Conservation (phyloP, 1,284 basidiomycete species). For the Leccinum variabile region DNA sequence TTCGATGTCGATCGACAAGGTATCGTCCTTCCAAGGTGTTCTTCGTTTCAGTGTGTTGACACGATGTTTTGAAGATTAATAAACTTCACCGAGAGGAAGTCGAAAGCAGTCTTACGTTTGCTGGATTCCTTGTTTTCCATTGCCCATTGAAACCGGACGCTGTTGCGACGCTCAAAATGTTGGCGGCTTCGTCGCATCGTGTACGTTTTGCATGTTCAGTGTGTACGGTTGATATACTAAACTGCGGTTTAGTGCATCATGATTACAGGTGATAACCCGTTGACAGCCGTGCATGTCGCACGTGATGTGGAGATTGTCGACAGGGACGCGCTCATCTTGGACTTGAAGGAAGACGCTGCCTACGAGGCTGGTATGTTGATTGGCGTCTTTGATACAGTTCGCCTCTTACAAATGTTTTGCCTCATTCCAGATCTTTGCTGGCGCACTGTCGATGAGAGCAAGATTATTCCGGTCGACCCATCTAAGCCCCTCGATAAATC, state of each 20-base stretch:
- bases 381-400: not conserved
- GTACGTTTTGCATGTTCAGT: conserved; percentile 47
- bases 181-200: conserved; percentile 91
- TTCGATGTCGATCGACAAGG: conserved; percentile 64
- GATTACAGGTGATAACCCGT: conserved; percentile 97
- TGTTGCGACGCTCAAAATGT: conserved; percentile 84
- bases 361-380: conserved; percentile 58
- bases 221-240: conserved; percentile 8
- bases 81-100: conserved; percentile 77
- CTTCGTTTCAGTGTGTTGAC: not conserved
- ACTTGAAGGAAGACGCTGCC: conserved; percentile 78
- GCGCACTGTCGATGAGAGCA: conserved; percentile 89
- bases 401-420: not conserved
- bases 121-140: conserved; percentile 94
- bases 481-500: conserved; percentile 71
- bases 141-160: conserved; percentile 95
- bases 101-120: conserved; percentile 78
- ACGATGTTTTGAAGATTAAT: conserved; percentile 62
- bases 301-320: conserved; percentile 95
- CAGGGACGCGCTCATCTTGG: conserved; percentile 87
- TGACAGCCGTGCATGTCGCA: conserved; percentile 93
- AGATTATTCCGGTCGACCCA: conserved; percentile 81
- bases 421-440: conserved; percentile 71
- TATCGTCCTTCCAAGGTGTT: conserved; percentile 29
- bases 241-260: conserved; percentile 76